Conservation (phyloP, 345 rosid species). For the Raphanus raphanistrum region DNA sequence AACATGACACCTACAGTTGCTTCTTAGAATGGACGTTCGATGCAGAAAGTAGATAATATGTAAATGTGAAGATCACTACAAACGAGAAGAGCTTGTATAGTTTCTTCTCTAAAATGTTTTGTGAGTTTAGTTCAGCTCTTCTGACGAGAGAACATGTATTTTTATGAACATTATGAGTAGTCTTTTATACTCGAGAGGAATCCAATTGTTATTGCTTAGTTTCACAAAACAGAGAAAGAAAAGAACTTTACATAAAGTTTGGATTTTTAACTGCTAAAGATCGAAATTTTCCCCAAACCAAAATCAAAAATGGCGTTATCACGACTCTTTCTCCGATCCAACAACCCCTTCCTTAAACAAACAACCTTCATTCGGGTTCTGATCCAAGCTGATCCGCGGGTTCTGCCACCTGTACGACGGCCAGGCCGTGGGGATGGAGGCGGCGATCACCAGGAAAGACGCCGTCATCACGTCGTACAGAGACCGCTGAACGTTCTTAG, state of each 20-base stretch:
- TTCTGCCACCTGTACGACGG: conserved; percentile 98
- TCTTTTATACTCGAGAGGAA: background rate
- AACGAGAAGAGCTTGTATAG: conserved; percentile 1
- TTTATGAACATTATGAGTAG: background rate
- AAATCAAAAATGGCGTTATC: conserved; percentile 63
- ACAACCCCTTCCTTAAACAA: conserved; percentile 40
- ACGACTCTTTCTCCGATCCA: conserved; percentile 47
- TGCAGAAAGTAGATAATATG: background rate
- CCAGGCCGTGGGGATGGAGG: conserved; percentile 94
- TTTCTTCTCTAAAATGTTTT: background rate
- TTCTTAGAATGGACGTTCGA: background rate
- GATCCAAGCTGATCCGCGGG: conserved; percentile 91
- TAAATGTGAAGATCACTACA: background rate
- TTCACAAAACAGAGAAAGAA: too few relatives aligned
- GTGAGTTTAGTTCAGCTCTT: background rate
- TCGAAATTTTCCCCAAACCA: background rate
- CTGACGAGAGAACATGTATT: too few relatives aligned
- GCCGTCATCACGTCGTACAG: conserved; percentile 85
- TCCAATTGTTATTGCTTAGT: too few relatives aligned
- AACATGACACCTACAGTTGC: background rate
- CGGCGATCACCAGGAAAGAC: conserved; percentile 80
- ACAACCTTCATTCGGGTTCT: conserved; percentile 3
- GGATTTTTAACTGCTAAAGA: conserved; percentile 1
- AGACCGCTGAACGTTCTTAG: conserved; percentile 85
- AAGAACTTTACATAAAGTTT: too few relatives aligned